Evolutionary conservation across 1,284 basidiomycete genomes (phyloP), one percentile per base, ranked within the genome.

Genomic region (Fomitiporia mediterranea): DNA sequence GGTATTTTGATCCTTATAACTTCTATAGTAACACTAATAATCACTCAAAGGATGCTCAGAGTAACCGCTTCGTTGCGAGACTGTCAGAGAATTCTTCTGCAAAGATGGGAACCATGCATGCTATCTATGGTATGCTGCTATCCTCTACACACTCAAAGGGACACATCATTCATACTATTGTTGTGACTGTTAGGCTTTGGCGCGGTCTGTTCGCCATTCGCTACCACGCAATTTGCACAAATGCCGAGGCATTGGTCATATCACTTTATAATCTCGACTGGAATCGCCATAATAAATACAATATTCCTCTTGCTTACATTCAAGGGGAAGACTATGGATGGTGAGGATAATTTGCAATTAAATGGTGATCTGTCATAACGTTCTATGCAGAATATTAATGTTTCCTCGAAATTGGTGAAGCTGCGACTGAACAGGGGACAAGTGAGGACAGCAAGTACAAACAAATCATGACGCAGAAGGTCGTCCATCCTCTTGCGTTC

Each of bases 221-320:
- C 81, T 0, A 74, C 85, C 0, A 89, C 85, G 0, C 80, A 84
- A 44, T 87, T 88, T 59, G 69, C 82, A 1, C 72, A 74, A 51
- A 64, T 73, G 38, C 64, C 59, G 11, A 17, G 21, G 0, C 70
- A 68, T 51, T 83, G 83, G 77, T 87, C 84, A 7, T 82, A 81
- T 63, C 83, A 87, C 66, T 90, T 81, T 65, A 70, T 87, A 7
- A 70, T 72, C 8, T 86, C 83, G 0, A 68, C 88, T 2, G 80
- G 77, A 1, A 59, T 89, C 23, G 79, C 82, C 0, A 49, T 77
- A 13, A 52, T 70, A 21, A 86, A 82, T 52, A 68, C 71, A 0
- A 32, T 71, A 5, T 32, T 74, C 2, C 63, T 86, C 11, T 58
- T 75, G 7, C 59, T 64, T 1, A 77, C 83, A 0, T 86, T 89